phyloP scores from a whole-genome alignment of 768 basidiomycete genomes.

The Lentinula detonsa region DNA sequence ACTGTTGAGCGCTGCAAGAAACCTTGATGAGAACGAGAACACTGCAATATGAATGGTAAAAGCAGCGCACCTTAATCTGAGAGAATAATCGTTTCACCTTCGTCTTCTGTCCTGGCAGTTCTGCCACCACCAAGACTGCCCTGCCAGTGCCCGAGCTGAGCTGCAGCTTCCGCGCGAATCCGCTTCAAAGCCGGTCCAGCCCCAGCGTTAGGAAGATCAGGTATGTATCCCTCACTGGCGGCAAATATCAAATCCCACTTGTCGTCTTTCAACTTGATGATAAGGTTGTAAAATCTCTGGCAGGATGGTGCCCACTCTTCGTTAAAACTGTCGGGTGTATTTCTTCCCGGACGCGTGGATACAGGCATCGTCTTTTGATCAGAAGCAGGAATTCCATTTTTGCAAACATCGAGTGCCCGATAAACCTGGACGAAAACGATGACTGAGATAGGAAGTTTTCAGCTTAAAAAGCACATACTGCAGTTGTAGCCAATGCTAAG shows the following conservation, averaged over 20 bases:
- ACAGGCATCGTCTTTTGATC: background rate
- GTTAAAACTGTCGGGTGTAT: background rate
- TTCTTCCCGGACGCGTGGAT: too few species aligned
- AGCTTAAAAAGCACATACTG: background rate
- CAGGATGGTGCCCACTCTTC: background rate
- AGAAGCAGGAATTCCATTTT: background rate
- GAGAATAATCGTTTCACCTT: background rate
- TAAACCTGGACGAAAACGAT: background rate
- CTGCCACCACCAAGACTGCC: background rate
- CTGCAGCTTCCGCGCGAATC: background rate
- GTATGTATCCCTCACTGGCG: background rate
- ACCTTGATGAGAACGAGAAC: too few species aligned
- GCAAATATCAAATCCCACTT: background rate
- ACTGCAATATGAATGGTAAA: too few species aligned
- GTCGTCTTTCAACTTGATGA: background rate
- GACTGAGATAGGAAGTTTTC: too few species aligned
- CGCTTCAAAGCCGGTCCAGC: background rate
- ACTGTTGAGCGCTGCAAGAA: too few species aligned
- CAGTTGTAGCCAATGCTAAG: background rate
- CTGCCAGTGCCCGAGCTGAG: too few species aligned
- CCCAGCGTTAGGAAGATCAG: background rate
- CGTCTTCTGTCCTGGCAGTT: conserved; percentile 8
- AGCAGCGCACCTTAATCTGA: background rate
- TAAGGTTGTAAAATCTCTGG: background rate
- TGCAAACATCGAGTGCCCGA: background rate